Evolutionary conservation across 2,329 filamentous ascomycete species (phyloP).

Genomic region (Botrytis fragariae): DNA sequence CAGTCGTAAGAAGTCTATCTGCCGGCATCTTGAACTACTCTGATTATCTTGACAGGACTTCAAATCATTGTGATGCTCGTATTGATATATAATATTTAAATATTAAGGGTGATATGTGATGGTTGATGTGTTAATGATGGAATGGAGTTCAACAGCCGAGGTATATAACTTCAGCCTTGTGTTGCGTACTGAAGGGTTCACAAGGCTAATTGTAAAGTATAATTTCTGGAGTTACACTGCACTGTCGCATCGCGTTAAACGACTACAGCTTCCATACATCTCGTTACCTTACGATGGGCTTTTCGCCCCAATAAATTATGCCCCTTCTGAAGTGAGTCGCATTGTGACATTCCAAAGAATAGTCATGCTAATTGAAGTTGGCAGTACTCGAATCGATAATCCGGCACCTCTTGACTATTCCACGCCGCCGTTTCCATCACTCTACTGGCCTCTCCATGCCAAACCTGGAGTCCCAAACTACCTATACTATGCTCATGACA

Average conservation of each 20-base stretch:
- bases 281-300: not conserved
- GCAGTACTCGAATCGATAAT: slow-evolving; percentile 31
- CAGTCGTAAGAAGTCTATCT: slow-evolving; percentile 38
- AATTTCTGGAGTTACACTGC: not conserved
- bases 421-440: slow-evolving; percentile 62
- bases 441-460: slow-evolving; percentile 59
- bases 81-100: not conserved
- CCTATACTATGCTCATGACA: slow-evolving; percentile 61
- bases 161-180: slow-evolving; percentile 6
- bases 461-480: slow-evolving; percentile 44
- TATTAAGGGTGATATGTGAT: not conserved
- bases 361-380: slow-evolving; percentile 18
- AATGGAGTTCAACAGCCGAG: slow-evolving; percentile 5
- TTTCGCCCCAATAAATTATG: not conserved
- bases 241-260: not conserved
- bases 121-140: slow-evolving; percentile 1
- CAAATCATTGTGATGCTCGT: not conserved
- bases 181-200: not conserved
- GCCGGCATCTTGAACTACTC: slow-evolving; percentile 30
- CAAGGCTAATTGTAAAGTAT: not conserved
- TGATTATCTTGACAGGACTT: not conserved
- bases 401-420: slow-evolving; percentile 49
- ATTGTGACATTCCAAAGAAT: not conserved
- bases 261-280: not conserved
- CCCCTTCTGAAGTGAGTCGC: slow-evolving; percentile 29